phyloP scores from a whole-genome alignment of 2,329 filamentous ascomycete species.

The Dactylellina haptotyla region DNA sequence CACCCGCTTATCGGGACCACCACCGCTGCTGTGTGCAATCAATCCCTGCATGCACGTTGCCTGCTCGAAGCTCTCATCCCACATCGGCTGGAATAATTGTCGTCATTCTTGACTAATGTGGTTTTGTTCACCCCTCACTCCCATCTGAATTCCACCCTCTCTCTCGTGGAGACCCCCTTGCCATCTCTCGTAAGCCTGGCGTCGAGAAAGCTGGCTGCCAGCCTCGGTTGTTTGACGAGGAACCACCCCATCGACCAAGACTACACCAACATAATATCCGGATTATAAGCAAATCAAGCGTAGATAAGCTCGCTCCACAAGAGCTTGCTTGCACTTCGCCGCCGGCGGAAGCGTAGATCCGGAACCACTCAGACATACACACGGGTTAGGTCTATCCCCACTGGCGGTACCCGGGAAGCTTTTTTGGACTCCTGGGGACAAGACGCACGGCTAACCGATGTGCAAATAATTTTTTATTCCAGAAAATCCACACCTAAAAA shows the following conservation, averaged over 20 bases:
- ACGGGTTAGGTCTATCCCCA: constrained; percentile 15
- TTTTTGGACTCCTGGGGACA: neutral
- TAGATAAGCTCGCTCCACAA: constrained; percentile 13
- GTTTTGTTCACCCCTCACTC: constrained; percentile 30
- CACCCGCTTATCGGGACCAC: constrained; percentile 41
- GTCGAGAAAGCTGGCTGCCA: constrained; percentile 1
- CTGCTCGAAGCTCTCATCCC: constrained; percentile 8
- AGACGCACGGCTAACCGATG: constrained; percentile 8
- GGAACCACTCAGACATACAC: constrained; percentile 8
- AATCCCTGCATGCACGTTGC: constrained; percentile 46
- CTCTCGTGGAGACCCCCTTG: constrained; percentile 20
- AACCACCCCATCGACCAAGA: constrained; percentile 7
- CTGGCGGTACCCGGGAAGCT: neutral
- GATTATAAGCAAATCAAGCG: constrained; percentile 2
- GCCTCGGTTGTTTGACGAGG: constrained; percentile 33
- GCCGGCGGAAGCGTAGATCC: constrained; percentile 33
- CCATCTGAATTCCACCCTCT: constrained; percentile 8
- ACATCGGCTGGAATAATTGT: constrained; percentile 43
- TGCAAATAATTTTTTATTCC: neutral
- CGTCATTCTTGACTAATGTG: constrained; percentile 50
- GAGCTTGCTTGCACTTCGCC: constrained; percentile 4
- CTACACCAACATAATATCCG: constrained; percentile 27
- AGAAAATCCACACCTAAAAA: neutral
- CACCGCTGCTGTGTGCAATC: neutral
- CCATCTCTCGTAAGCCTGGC: constrained; percentile 12